These are phyloP conservation scores for Diutina scorzettiae DNA, from an alignment of 1,139 yeast genomes.

Conservation along the genomic window DNA sequence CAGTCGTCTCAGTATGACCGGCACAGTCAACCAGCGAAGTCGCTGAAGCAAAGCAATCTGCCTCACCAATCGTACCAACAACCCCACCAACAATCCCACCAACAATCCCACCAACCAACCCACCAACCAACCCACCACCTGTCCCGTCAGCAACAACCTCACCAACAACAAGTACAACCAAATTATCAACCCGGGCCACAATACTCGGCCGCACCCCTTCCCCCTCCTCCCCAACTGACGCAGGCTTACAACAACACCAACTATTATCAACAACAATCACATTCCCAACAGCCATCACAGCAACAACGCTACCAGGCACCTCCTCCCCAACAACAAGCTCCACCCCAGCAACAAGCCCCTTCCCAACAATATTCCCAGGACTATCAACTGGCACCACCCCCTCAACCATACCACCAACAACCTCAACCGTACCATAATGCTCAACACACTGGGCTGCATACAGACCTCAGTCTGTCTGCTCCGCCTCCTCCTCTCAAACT, in stretches of 20 bases:
- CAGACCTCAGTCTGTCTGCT: background rate
- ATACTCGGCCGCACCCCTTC: too few relatives aligned
- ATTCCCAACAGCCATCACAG: constrained; percentile 10
- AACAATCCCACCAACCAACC: constrained; percentile 11
- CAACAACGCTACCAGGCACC: constrained; percentile 8
- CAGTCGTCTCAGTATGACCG: background rate
- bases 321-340: constrained; percentile 6
- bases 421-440: constrained; percentile 10
- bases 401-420: constrained; percentile 9
- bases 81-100: constrained; percentile 10
- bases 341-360: constrained; percentile 10
- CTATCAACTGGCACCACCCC: constrained; percentile 1
- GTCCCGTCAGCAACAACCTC: background rate
- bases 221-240: background rate
- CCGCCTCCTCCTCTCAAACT: background rate
- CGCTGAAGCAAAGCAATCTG: constrained; percentile 9
- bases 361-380: constrained; percentile 8
- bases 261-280: too few relatives aligned
- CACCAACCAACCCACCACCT: too few relatives aligned
- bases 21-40: background rate
- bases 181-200: background rate
- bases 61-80: constrained; percentile 9
- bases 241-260: background rate
- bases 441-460: constrained; percentile 10
- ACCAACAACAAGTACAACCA: background rate